phyloP scores from a whole-genome alignment of 2,329 filamentous ascomycete genomes.

The Calonectria hawksworthii region DNA sequence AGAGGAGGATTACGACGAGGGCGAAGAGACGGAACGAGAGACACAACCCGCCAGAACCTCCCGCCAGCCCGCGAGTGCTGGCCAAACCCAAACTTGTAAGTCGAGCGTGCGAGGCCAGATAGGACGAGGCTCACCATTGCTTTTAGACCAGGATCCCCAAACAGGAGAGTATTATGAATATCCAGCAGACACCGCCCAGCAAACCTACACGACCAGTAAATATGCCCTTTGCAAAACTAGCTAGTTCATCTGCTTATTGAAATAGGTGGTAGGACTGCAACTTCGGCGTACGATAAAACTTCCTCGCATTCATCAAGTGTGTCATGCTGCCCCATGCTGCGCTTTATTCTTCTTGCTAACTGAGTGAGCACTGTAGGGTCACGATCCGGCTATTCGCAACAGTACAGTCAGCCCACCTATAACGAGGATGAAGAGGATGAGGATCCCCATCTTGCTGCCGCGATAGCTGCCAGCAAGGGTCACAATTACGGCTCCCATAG shows the following conservation, averaged over 20 bases:
- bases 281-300: background rate
- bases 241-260: background rate
- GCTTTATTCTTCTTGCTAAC: background rate
- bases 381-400: background rate
- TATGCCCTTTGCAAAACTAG: background rate
- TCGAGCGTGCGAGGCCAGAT: background rate
- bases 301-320: constrained; percentile 6
- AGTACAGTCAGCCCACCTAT: background rate
- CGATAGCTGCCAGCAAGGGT: background rate
- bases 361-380: background rate
- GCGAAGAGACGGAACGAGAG: constrained; percentile 33
- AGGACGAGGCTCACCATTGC: constrained; percentile 2
- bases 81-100: constrained; percentile 16
- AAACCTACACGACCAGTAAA: background rate
- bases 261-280: background rate
- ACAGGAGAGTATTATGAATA: constrained; percentile 17
- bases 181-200: background rate
- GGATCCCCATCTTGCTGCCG: background rate
- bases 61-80: background rate
- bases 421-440: background rate
- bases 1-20: constrained; percentile 28
- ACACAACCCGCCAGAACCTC: background rate
- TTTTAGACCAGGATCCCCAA: constrained; percentile 13
- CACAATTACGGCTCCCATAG: background rate
- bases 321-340: background rate